Percentiles rank a stretch among this genome's conserved stretches.
phyloP scores from a whole-genome alignment of 2,329 filamentous ascomycete species.

The Aspergillus sp. region DNA sequence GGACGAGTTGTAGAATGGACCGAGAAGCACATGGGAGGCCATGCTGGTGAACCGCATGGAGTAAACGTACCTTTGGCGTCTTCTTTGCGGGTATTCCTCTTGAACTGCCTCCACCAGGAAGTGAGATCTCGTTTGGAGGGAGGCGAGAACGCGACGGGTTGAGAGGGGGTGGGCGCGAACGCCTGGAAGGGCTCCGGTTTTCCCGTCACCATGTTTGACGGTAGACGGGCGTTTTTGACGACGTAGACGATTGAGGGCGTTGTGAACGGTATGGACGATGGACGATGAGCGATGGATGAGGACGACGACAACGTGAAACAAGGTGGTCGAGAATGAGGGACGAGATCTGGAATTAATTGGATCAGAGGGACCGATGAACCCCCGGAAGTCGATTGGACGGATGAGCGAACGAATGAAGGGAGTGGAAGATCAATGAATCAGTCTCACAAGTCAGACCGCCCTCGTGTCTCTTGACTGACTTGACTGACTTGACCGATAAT shows the following conservation, averaged over 20 bases:
- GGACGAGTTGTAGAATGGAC: not conserved
- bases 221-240: too few relatives aligned
- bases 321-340: not conserved
- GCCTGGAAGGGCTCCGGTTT: slow-evolving; percentile 29
- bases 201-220: slow-evolving; percentile 29
- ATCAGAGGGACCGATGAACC: too few relatives aligned
- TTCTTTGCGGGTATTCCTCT: slow-evolving; percentile 58
- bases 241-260: too few relatives aligned
- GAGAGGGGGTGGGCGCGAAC: slow-evolving; percentile 30
- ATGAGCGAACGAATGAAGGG: not conserved
- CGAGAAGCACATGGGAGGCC: not conserved
- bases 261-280: too few relatives aligned
- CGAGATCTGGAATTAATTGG: not conserved
- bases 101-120: slow-evolving; percentile 97
- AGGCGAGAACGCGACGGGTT: slow-evolving; percentile 56
- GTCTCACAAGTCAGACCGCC: slow-evolving; percentile 15
- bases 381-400: too few relatives aligned
- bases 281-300: not conserved
- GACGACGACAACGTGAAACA: not conserved
- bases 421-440: not conserved
- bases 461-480: slow-evolving; percentile 10
- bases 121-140: slow-evolving; percentile 82
- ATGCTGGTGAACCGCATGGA: not conserved
- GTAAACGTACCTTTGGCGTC: slow-evolving; percentile 53
- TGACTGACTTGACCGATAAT: not conserved